Evolutionary conservation across 495 filamentous ascomycete species (phyloP), one percentile per base, ranked within the genome.

Genomic region (Neurospora africana): DNA sequence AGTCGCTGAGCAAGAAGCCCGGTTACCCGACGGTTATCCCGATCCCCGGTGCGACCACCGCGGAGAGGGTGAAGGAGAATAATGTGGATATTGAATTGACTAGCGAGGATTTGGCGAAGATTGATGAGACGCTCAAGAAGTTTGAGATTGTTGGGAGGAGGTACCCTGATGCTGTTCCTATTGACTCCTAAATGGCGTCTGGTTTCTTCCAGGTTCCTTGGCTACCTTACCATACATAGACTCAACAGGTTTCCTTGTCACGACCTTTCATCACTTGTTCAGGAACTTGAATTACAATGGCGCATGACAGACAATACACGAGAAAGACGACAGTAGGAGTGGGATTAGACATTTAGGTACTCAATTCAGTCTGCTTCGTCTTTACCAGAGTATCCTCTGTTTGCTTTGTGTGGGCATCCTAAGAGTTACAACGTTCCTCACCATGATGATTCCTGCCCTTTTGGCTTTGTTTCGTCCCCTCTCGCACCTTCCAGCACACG

Each of bases 1-100:
- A 86, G 73, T 82, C 79, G 33, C 83, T 86, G 79, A 82, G 88
- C 65, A 91, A 88, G 4, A 85, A 89, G 77, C 87, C 88, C 15
- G 86, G 53, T 4, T 65, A 27, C 23, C 53, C 23, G 23, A 65
- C 53, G 13, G 90, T 95, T 72, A 90, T 95, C 71, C 93, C 93
- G 1, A 95, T 97, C 73, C 93, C 92, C 0, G 92, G 93, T 13
- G 88, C 89, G 8, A 87, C 84, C 10, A 84, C 82, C 0, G 79
- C 72, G 7, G 79, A 72, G 11, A 76, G 85, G 10, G 78, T 87
- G 0, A 65, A 74, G 36, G 86, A 89, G 78, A 89, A 89, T 73
- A 67, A 72, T 8, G 78, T 72, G n/a, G 37, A 77, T 7, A 77
- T 88, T 0, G 75, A 81, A 2, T 73, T 88, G 33, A 79, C 74